Base-by-base conservation (phyloP, 371 early-diverging fungal species). In the Syncephalastrum racemosum region DNA sequence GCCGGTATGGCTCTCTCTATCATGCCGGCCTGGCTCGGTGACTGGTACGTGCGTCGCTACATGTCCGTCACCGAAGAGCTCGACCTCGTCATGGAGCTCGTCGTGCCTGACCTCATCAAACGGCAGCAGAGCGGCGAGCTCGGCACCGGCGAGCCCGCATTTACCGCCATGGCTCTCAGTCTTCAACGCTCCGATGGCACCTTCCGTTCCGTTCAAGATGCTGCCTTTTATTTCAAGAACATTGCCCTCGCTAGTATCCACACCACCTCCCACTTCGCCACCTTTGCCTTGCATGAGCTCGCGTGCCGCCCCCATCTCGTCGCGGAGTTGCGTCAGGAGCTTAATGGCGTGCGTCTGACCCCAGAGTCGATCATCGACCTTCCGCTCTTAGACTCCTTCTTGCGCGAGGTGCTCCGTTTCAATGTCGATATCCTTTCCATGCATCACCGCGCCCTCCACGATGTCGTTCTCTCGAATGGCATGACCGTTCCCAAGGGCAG, bases 351-450 rank as follows among this genome's bases (percentile, higher is more conserved):
- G 8, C 64, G 54, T 6, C 54, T 46, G 25, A 66, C 60, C 4
- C 75, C 71, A 23, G 71, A 66, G 31, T 47, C 67, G 0, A 50
- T 75, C 39, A 70, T 62, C 25, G 50, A 59, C 1, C 51, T 82
- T 45, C 65, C 62, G 6, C 36, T 75, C 7, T 60, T 82, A 62
- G 82, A 82, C 24, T 82, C 82, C 1, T 80, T 77, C 48, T 56
- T 82, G 1, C 66, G 82, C 12, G 82, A 82, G 56, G 58, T 79
- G 0, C 60, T 82, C 19, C 46, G 82, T 31, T 66, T 49, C 47
- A 56, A 77, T 41, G 52, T 56, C 0, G 73, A 72, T 23, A 63
- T 60, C 13, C 24, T 80, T 27, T 60, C 70, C 10, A 36, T 79
- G 48, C 59, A 62, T 16, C 80, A 80, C 53, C 27, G 49, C 27